Evolutionary conservation across 768 basidiomycete genomes (phyloP).

Genomic region (Tricholoma matsutake): DNA sequence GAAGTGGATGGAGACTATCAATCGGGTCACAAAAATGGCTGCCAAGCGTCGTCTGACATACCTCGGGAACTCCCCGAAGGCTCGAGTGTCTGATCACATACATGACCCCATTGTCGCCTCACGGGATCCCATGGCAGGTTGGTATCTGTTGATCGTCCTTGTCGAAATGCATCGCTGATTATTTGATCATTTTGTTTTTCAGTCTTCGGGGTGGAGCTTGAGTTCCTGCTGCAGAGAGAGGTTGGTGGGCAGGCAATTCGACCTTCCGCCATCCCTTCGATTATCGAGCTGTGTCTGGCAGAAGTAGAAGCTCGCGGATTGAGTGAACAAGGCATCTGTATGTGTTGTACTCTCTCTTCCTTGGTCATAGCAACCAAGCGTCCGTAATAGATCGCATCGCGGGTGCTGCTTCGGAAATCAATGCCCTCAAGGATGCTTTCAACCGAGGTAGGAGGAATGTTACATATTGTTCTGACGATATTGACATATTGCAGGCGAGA

Average conservation of each 20-base stretch:
- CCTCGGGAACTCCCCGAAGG: constrained; percentile 71
- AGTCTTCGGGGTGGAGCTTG: constrained; percentile 79
- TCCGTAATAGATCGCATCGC: constrained; percentile 69
- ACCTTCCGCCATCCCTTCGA: constrained; percentile 59
- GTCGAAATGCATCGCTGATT: background rate
- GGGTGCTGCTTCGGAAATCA: constrained; percentile 70
- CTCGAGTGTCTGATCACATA: constrained; percentile 71
- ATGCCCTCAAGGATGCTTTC: constrained; percentile 66
- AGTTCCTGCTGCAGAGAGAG: constrained; percentile 67
- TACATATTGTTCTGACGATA: background rate
- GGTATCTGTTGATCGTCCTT: constrained; percentile 20
- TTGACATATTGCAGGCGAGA: constrained; percentile 42
- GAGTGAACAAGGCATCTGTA: constrained; percentile 82
- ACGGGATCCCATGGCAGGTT: constrained; percentile 75
- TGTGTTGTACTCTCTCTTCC: constrained; percentile 19
- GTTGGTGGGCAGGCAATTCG: constrained; percentile 43
- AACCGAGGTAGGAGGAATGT: constrained; percentile 51
- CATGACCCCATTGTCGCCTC: constrained; percentile 56
- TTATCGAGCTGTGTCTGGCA: constrained; percentile 61
- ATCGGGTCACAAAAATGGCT: constrained; percentile 65
- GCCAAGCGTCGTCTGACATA: constrained; percentile 81
- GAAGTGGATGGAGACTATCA: constrained; percentile 76
- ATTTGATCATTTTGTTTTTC: constrained; percentile 8
- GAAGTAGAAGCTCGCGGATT: constrained; percentile 78
- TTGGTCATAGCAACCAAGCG: background rate